Conservation (phyloP, 768 basidiomycete species). For the Lentinus brumalis region DNA sequence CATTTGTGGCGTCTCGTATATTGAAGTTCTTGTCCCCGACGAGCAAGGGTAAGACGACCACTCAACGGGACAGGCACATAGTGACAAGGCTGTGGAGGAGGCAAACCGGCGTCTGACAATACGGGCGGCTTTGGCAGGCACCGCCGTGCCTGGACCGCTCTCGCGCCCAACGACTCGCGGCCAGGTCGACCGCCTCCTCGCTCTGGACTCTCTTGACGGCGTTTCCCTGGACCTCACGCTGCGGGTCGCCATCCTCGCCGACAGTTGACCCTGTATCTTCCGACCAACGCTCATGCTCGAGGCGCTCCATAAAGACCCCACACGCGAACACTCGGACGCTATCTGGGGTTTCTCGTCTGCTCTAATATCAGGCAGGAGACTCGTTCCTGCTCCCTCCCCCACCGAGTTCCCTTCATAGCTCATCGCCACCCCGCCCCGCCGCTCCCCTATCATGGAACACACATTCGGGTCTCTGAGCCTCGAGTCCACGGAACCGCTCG, state of each 20-base stretch:
- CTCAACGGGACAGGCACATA: conserved; percentile 6
- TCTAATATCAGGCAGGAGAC: neutral
- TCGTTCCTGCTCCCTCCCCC: conserved; percentile 8
- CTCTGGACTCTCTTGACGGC: conserved; percentile 17
- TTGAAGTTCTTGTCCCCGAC: no score
- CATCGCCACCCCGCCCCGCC: neutral
- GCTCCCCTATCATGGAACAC: conserved; percentile 11
- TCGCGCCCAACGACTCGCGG: conserved; percentile 16
- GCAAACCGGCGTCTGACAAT: conserved; percentile 5
- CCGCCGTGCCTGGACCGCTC: conserved; percentile 17
- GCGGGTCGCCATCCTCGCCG: conserved; percentile 17
- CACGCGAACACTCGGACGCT: neutral
- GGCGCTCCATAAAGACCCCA: conserved; percentile 13
- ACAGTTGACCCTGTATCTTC: conserved; percentile 19
- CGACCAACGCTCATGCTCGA: conserved; percentile 13
- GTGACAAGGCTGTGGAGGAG: neutral
- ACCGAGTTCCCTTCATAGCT: conserved; percentile 1
- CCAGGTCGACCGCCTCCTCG: conserved; percentile 15
- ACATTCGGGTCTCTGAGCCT: conserved; percentile 8
- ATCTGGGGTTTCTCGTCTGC: neutral
- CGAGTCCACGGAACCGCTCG: conserved; percentile 12
- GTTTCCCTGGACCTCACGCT: neutral
- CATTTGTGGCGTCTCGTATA: neutral
- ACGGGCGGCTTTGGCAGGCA: conserved; percentile 5
- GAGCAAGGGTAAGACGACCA: neutral